Evolutionary conservation across 441 rosid species (phyloP).

Genomic region (Corymbia citriodora): DNA sequence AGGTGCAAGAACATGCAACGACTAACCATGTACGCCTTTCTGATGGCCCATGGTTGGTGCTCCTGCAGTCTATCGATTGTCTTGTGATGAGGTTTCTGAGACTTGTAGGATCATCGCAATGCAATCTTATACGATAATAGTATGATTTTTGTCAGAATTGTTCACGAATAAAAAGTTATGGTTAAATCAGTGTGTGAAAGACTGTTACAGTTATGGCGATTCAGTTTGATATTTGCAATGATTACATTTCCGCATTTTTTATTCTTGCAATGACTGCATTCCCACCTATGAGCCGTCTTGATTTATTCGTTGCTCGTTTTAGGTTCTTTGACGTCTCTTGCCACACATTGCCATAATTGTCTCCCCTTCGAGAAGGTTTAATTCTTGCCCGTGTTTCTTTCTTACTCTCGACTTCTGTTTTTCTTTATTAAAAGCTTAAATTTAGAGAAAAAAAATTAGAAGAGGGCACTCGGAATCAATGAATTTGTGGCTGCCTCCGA

Average conservation of each 20-base stretch:
- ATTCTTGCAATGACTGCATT: neutral
- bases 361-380: neutral
- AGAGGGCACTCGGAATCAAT: neutral
- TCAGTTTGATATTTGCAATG: too few relatives aligned
- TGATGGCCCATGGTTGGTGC: fast-evolving
- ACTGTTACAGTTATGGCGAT: too few relatives aligned
- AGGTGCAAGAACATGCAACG: neutral
- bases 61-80: neutral
- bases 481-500: neutral
- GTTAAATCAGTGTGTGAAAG: neutral
- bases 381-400: too few relatives aligned
- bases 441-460: neutral
- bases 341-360: too few relatives aligned
- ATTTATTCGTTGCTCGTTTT: too few relatives aligned
- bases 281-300: too few relatives aligned
- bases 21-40: neutral
- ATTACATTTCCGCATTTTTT: too few relatives aligned
- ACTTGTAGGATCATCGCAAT: neutral
- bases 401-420: too few relatives aligned
- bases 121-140: neutral
- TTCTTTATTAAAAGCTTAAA: neutral
- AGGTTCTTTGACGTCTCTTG: too few relatives aligned
- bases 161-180: neutral
- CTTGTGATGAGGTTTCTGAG: neutral
- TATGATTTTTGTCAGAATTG: neutral